A percentile compares a stretch with the other conserved stretches of the same genome.
phyloP scores from a whole-genome alignment of 23 red algal genomes.

The Agarophyton chilense region DNA sequence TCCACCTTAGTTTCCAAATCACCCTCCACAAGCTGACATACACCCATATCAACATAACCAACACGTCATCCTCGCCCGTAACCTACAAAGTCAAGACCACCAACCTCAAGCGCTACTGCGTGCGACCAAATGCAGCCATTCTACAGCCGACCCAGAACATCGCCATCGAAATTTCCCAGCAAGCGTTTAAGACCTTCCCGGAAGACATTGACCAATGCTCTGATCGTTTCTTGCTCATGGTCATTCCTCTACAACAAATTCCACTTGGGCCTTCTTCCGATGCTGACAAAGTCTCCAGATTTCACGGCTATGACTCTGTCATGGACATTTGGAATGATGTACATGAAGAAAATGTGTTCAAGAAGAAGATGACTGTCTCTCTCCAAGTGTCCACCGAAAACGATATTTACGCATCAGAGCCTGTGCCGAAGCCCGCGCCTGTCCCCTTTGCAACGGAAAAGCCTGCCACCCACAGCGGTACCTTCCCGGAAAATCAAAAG shows the following conservation, averaged over 20 bases:
- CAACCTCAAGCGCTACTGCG: conserved; percentile 70
- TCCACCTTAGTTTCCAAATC: conserved; percentile 23
- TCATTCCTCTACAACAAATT: background rate
- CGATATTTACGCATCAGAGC: background rate
- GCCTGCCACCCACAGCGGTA: background rate
- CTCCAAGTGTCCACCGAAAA: background rate
- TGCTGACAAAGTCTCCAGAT: background rate
- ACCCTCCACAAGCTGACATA: conserved; percentile 12
- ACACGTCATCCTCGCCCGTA: conserved; percentile 18
- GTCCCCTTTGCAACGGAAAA: background rate
- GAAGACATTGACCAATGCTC: conserved; percentile 43
- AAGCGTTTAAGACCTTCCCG: conserved; percentile 44
- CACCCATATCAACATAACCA: conserved; percentile 39
- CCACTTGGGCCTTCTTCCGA: background rate
- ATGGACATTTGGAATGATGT: background rate
- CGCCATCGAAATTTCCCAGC: conserved; percentile 44
- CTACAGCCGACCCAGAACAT: conserved; percentile 30
- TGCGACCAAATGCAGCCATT: conserved; percentile 64
- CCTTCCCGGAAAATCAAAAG: background rate
- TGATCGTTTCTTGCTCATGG: conserved; percentile 73
- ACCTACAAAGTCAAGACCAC: conserved; percentile 85
- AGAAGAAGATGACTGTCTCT: conserved; percentile 33
- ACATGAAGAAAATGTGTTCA: background rate
- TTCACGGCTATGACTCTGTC: conserved; percentile 19
- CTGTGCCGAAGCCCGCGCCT: background rate